Evolutionary conservation across 352 stramenopile species (phyloP).

Genomic region (Sclerospora graminicola): DNA sequence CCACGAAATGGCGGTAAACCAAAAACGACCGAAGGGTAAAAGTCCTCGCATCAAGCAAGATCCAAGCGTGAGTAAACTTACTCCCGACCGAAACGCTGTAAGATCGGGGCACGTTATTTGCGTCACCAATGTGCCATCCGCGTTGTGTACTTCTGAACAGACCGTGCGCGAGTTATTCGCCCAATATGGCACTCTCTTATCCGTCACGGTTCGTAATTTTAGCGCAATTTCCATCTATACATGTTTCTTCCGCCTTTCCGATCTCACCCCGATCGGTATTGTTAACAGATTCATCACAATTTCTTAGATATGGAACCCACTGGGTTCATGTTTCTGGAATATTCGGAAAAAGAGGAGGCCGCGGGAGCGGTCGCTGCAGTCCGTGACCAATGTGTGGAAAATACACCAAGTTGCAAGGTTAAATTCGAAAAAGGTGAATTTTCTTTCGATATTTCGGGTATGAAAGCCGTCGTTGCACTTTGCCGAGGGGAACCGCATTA

Average conservation of each 20-base stretch:
- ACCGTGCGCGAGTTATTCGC: slow-evolving; percentile 37
- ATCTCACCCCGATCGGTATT: too few species aligned
- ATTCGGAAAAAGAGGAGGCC: slow-evolving; percentile 25
- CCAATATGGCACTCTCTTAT: slow-evolving; percentile 33
- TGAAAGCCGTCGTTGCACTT: slow-evolving; percentile 39
- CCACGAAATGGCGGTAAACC: too few species aligned
- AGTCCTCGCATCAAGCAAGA: slow-evolving; percentile 18
- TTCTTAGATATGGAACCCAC: slow-evolving; percentile 42
- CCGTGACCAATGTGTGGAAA: slow-evolving; percentile 10
- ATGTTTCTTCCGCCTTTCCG: too few species aligned
- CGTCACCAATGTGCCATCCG: slow-evolving; percentile 41
- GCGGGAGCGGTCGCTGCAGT: slow-evolving; percentile 29
- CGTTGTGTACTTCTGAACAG: slow-evolving; percentile 44
- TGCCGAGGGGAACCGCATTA: slow-evolving; percentile 19
- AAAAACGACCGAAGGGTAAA: too few species aligned
- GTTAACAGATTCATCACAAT: slow-evolving; percentile 64
- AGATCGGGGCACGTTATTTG: slow-evolving; percentile 29
- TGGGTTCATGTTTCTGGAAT: slow-evolving; percentile 65
- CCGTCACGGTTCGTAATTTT: slow-evolving; percentile 31
- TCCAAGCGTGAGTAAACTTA: background rate
- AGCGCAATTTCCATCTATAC: too few species aligned
- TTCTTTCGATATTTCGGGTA: slow-evolving; percentile 16
- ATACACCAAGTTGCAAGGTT: slow-evolving; percentile 5
- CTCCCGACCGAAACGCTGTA: background rate
- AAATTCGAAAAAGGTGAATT: slow-evolving; percentile 6